Evolutionary conservation across 495 filamentous ascomycete genomes (phyloP).

Genomic region (Penicillium turbatum): DNA sequence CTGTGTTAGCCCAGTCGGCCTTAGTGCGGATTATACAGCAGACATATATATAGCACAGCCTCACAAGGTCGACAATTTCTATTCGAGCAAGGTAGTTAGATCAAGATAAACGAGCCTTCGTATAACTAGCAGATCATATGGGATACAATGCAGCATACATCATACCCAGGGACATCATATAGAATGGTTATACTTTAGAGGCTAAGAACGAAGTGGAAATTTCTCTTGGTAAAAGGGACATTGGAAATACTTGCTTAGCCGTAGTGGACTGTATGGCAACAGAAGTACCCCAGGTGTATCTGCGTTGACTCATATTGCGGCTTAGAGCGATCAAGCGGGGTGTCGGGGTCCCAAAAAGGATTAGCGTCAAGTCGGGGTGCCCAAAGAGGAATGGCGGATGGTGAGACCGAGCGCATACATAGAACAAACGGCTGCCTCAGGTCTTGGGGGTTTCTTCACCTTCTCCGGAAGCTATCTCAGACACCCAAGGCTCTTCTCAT

Average conservation of each 20-base stretch:
- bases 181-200: background rate
- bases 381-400: constrained; percentile 22
- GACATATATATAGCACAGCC: constrained; percentile 7
- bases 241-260: background rate
- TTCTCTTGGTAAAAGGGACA: background rate
- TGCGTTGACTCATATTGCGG: constrained; percentile 11
- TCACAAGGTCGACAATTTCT: background rate
- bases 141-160: background rate
- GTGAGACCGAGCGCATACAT: constrained; percentile 1
- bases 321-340: constrained; percentile 10
- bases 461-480: constrained; percentile 1
- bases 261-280: background rate
- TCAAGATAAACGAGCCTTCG: too few species aligned
- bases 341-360: constrained; percentile 34
- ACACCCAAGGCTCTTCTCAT: background rate
- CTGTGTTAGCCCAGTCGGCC: background rate
- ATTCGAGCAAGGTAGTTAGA: too few species aligned
- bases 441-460: constrained; percentile 1
- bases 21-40: background rate
- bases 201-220: background rate
- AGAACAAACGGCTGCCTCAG: constrained; percentile 9
- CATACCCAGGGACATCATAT: too few species aligned
- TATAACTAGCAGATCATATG: too few species aligned
- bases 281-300: background rate
- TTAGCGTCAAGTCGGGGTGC: constrained; percentile 32